These are phyloP conservation scores for Aspergillus caelatus DNA, from an alignment of 2,329 filamentous ascomycete genomes.

Conservation along the genomic window DNA sequence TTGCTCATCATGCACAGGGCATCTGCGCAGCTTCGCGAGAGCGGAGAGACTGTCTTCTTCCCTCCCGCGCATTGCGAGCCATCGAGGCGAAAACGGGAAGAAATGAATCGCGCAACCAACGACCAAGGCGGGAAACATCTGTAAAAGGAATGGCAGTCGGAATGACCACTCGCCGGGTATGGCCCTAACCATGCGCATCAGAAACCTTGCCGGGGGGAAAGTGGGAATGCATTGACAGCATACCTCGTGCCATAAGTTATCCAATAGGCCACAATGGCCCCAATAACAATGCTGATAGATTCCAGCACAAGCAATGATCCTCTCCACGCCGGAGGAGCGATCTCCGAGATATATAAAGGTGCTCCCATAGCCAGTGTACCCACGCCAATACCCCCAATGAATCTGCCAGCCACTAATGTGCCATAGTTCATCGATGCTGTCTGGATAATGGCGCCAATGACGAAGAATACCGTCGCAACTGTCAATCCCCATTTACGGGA, in stretches of 20 bases:
- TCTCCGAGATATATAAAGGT: constrained; percentile 56
- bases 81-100: constrained; percentile 58
- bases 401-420: constrained; percentile 37
- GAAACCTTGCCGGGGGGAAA: background rate
- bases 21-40: constrained; percentile 49
- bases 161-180: constrained; percentile 43
- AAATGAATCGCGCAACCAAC: constrained; percentile 37
- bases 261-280: constrained; percentile 31
- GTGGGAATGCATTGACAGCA: background rate
- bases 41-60: constrained; percentile 49
- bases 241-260: constrained; percentile 54
- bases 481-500: constrained; percentile 48
- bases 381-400: constrained; percentile 43
- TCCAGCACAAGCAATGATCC: constrained; percentile 28
- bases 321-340: constrained; percentile 33
- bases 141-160: constrained; percentile 52
- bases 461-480: constrained; percentile 38
- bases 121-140: constrained; percentile 43
- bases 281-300: constrained; percentile 28
- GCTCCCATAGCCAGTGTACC: constrained; percentile 44
- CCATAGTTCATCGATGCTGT: constrained; percentile 29
- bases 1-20: constrained; percentile 49
- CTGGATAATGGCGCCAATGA: constrained; percentile 48
- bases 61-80: constrained; percentile 48
- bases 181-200: background rate